These are phyloP conservation scores for Ilex aquifolium DNA, from an alignment of 257 asterid species.

Conservation along the genomic window DNA sequence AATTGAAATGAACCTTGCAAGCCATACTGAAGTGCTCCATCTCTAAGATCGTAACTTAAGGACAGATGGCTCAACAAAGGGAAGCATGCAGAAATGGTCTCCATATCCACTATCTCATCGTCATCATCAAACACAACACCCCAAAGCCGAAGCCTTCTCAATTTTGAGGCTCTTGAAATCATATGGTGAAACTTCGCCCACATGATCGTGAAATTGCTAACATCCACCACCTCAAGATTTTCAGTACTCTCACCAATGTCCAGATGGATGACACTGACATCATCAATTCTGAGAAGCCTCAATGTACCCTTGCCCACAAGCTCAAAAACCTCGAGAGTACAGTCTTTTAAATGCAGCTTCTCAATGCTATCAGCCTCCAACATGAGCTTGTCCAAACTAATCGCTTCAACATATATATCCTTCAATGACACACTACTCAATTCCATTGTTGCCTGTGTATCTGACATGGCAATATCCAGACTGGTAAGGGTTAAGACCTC, in stretches of 20 bases:
- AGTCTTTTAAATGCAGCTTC: constrained; percentile 81
- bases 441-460: constrained; percentile 71
- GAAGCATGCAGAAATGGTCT: constrained; percentile 77
- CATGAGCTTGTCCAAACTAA: constrained; percentile 78
- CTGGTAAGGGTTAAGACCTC: constrained; percentile 52
- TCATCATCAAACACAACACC: constrained; percentile 87
- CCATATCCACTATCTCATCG: constrained; percentile 83
- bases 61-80: constrained; percentile 68
- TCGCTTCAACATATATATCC: constrained; percentile 73
- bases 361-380: constrained; percentile 79
- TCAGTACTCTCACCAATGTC: constrained; percentile 81
- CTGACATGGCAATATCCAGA: constrained; percentile 81
- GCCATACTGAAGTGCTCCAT: constrained; percentile 62
- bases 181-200: constrained; percentile 86
- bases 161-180: constrained; percentile 70
- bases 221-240: constrained; percentile 80
- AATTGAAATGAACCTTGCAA: constrained; percentile 59
- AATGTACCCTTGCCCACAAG: constrained; percentile 71
- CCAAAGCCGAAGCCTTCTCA: constrained; percentile 80
- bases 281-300: constrained; percentile 69
- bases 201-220: constrained; percentile 83
- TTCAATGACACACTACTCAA: constrained; percentile 61
- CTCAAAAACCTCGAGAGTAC: constrained; percentile 81
- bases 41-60: constrained; percentile 68
- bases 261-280: constrained; percentile 91